Base-by-base conservation (phyloP, 1,139 yeast genomes). In the Kodamaea sp. region DNA sequence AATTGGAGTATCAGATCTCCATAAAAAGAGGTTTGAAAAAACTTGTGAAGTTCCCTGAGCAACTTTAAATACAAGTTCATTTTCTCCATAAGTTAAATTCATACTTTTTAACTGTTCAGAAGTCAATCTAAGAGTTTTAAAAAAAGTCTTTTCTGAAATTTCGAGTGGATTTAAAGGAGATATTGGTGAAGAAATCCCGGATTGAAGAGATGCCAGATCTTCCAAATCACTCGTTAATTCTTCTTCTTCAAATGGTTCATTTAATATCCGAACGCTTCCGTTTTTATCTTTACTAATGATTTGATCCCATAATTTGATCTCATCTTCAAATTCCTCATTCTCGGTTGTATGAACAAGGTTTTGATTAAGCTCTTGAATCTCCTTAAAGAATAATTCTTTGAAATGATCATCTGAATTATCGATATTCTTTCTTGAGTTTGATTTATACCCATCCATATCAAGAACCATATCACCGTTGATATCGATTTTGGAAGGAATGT, bases 391-490 rank as follows among this genome's bases (percentile, higher is more conserved):
- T 35, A 90, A 70, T 50, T 82, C 81, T 50, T 81, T 81, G 45
- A 92, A 78, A 35, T 84, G 69, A 42, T 81, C 82, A 51, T 82
- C 88, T 0, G 88, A 77, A 49, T 76, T 79, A 36, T 80, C 80
- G 34, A 80, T 75, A 55, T 84, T 87, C 48, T 81, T 78, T 46
- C 70, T 72, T 28, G 84, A 82, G 50, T 84, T 87, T 27, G 96
- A 86, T 62, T 90, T 92, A 64, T 94, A 94, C 23, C 99, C 99
- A 52, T 89, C 95, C 83, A 92, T 87, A 63, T 94, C 99, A 36
- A 94, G 67, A 34, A 90, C 78, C 54, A 94, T 74, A 56, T 90
- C 96, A 8, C 98, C 98, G 53, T 88, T 87, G 48, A 84, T 82
- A 47, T 88, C 95, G 31, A 90, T 77, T 50, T 83, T 88, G 15